Evolutionary conservation across 75 land plant species (phyloP).

Genomic region (Sequoiadendron giganteum): DNA sequence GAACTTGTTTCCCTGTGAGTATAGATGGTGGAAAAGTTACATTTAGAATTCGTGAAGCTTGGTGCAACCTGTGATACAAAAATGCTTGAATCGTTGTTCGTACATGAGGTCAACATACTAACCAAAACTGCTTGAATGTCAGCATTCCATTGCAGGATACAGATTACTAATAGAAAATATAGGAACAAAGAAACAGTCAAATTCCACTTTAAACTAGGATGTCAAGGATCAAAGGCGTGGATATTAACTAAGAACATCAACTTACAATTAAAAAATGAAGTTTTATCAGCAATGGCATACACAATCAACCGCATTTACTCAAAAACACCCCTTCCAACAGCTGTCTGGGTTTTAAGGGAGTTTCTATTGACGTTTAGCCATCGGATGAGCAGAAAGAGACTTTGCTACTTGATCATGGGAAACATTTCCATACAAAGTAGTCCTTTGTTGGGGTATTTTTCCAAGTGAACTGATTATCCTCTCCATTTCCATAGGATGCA

Average conservation of each 20-base stretch:
- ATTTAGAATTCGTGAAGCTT: background rate
- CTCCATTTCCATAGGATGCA: slow-evolving; percentile 32
- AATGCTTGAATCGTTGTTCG: background rate
- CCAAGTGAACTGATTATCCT: slow-evolving; percentile 30
- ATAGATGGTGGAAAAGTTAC: background rate
- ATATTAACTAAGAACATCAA: background rate
- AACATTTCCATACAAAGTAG: slow-evolving; percentile 35
- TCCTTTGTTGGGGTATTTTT: slow-evolving; percentile 29
- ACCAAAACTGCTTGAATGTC: background rate
- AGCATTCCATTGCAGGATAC: background rate
- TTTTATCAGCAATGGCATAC: background rate
- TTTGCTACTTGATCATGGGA: slow-evolving; percentile 20
- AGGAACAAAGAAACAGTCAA: background rate
- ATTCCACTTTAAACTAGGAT: background rate
- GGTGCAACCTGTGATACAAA: background rate
- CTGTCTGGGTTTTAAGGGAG: background rate
- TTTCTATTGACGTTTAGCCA: background rate
- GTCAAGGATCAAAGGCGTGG: background rate
- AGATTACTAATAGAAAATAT: background rate
- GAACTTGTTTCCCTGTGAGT: too few relatives aligned
- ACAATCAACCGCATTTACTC: background rate
- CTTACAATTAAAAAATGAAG: background rate
- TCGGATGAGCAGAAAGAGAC: slow-evolving; percentile 9
- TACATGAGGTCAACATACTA: background rate
- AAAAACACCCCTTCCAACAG: background rate